Base-by-base conservation (phyloP, 148 eudicot species). In the Pouteria glomerata region DNA sequence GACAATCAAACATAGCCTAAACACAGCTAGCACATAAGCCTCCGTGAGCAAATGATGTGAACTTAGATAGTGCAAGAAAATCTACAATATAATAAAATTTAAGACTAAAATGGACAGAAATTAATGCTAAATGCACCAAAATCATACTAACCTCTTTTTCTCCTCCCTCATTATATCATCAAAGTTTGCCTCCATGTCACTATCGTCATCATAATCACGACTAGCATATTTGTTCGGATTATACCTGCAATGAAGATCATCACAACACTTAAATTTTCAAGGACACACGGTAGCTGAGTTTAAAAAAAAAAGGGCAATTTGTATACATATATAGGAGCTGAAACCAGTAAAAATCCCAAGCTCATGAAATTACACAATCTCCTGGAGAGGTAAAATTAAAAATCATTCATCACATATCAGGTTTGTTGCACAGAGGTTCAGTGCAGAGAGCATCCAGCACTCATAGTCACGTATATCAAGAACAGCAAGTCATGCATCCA, bases 111-210 rank as follows among this genome's bases (percentile, higher is more conserved):
- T 37, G 8, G 73, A 56, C 0, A 12, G 63, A 60, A 68, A 27
- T 39, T 37, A 39, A 52, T 26, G 30, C 64, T 35, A 51, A 10
- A 15, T n/a, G 26, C 23, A 21, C 6, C 14, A 0, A 39, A 29
- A 58, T 42, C 15, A 23, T 23, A 80, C 93, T 80, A 44, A 91
- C 98, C 98, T 95, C 72, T 82, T 75, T 11, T 19, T 57, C 83
- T 91, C 98, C 78, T 91, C 98, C 71, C 16, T 37, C 80, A 48
- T 27, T 55, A 91, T 88, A 18, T 84, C 78, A 16, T 82, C 77
- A 47, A 86, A 95, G 72, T 68, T 79, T 11, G 81, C 96, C 78
- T 85, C 98, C 98, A 91, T 91, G 77, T 81, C 80, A 63, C 79
- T 74, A 33, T 53, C 74, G 59, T 86, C 97, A 1, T 79, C 89